phyloP scores from a whole-genome alignment of 2,329 filamentous ascomycete genomes.

The Cryphonectria parasitica region DNA sequence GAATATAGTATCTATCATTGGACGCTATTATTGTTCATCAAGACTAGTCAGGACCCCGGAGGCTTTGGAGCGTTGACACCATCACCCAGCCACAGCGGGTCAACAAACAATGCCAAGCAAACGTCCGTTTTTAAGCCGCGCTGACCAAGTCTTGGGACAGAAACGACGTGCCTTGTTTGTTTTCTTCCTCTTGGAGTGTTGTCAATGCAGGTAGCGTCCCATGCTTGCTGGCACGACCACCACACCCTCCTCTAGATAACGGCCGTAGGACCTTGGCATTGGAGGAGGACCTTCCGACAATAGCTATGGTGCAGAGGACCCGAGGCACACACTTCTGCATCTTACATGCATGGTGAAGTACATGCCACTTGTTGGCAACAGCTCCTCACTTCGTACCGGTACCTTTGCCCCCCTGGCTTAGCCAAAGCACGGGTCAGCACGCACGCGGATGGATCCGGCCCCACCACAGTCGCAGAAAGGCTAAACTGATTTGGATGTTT shows the following conservation, averaged over 20 bases:
- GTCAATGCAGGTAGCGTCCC: too few species aligned
- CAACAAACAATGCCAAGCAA: background rate
- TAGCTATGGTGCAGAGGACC: background rate
- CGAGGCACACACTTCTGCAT: background rate
- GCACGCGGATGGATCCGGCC: constrained; percentile 25
- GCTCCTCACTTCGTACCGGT: background rate
- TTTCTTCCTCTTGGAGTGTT: background rate
- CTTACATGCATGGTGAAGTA: background rate
- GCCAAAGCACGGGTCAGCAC: constrained; percentile 1
- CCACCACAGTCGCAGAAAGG: constrained; percentile 10
- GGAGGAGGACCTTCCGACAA: background rate
- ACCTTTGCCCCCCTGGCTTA: background rate
- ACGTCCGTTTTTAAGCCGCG: background rate
- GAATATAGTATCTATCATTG: background rate
- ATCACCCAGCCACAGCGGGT: background rate
- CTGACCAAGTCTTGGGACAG: background rate
- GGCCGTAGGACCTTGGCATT: background rate
- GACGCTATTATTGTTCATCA: background rate
- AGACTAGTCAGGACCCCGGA: background rate
- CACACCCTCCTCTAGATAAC: background rate
- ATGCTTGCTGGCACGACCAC: background rate
- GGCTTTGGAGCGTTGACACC: background rate
- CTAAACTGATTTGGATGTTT: constrained; percentile 24
- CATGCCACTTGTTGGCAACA: background rate
- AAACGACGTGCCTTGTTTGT: background rate